A percentile compares a stretch with the other conserved stretches of the same genome.
These are phyloP conservation scores for Eutypella sp. DNA, from an alignment of 2,329 filamentous ascomycete species.

Conservation along the genomic window DNA sequence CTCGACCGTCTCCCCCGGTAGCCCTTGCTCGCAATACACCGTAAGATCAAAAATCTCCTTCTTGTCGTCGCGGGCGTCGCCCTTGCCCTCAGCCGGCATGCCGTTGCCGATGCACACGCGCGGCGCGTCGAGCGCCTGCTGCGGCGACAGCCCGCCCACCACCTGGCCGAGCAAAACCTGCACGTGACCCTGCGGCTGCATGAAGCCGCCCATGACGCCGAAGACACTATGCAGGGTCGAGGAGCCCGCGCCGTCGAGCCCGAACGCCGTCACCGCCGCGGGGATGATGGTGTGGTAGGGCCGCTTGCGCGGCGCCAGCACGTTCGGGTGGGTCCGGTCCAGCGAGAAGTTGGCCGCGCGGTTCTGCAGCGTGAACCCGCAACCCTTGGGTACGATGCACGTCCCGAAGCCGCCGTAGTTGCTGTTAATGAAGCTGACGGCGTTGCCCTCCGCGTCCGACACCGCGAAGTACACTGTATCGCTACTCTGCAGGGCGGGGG, in stretches of 20 bases:
- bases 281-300: conserved; percentile 99
- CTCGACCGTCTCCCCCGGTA: conserved; percentile 61
- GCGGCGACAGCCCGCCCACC: conserved; percentile 74
- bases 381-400: conserved; percentile 74
- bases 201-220: conserved; percentile 97
- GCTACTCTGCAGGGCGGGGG: conserved; percentile 73
- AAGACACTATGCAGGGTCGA: conserved; percentile 81
- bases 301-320: conserved; percentile 72
- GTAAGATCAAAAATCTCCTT: conserved; percentile 41
- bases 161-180: conserved; percentile 90
- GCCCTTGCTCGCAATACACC: conserved; percentile 80
- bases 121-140: conserved; percentile 85
- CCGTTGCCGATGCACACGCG: conserved; percentile 81
- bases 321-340: conserved; percentile 68
- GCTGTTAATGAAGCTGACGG: conserved; percentile 93
- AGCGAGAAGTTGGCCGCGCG: conserved; percentile 84
- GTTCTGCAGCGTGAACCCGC: conserved; percentile 93
- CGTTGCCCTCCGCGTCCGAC: conserved; percentile 78
- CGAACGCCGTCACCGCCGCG: conserved; percentile 74
- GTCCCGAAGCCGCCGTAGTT: conserved; percentile 90
- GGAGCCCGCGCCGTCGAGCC: conserved; percentile 60
- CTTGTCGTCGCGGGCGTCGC: conserved; percentile 28
- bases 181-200: conserved; percentile 96
- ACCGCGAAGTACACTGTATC: conserved; percentile 95
- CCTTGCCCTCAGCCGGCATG: conserved; percentile 56